These are phyloP conservation scores for Arthroderma sp. DNA, from an alignment of 2,329 filamentous ascomycete species.

Conservation along the genomic window DNA sequence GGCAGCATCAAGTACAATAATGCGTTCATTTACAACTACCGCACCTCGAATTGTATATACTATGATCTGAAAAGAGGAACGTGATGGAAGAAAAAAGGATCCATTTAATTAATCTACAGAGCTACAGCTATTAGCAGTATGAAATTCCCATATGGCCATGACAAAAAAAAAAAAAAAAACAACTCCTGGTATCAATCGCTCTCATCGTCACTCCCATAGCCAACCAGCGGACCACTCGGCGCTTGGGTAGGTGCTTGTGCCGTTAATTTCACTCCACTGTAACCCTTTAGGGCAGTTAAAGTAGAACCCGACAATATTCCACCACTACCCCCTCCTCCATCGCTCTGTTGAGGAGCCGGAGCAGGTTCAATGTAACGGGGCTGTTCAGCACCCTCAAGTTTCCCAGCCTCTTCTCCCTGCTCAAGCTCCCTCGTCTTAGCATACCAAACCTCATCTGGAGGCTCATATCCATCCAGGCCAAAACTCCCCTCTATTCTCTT, in stretches of 20 bases:
- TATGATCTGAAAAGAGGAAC: slow-evolving; percentile 53
- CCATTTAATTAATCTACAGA: slow-evolving; percentile 5
- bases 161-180: background rate
- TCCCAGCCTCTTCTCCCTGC: slow-evolving; percentile 45
- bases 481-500: slow-evolving; percentile 83
- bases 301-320: slow-evolving; percentile 76
- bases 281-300: slow-evolving; percentile 59
- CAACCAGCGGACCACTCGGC: slow-evolving; percentile 59
- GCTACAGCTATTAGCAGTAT: background rate
- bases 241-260: slow-evolving; percentile 31
- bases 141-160: background rate
- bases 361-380: slow-evolving; percentile 35
- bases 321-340: slow-evolving; percentile 26
- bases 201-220: slow-evolving; percentile 83
- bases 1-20: slow-evolving; percentile 48
- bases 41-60: slow-evolving; percentile 69
- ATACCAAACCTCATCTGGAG: slow-evolving; percentile 88
- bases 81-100: slow-evolving; percentile 11
- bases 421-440: slow-evolving; percentile 61
- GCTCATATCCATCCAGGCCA: slow-evolving; percentile 81
- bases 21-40: slow-evolving; percentile 84
- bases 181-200: slow-evolving; percentile 36
- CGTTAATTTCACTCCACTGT: slow-evolving; percentile 29
- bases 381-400: slow-evolving; percentile 39
- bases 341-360: slow-evolving; percentile 17